A percentile compares a stretch with the other conserved stretches of the same genome.
These are phyloP conservation scores for Sapria himalayana DNA, from an alignment of 345 rosid species.

Conservation along the genomic window DNA sequence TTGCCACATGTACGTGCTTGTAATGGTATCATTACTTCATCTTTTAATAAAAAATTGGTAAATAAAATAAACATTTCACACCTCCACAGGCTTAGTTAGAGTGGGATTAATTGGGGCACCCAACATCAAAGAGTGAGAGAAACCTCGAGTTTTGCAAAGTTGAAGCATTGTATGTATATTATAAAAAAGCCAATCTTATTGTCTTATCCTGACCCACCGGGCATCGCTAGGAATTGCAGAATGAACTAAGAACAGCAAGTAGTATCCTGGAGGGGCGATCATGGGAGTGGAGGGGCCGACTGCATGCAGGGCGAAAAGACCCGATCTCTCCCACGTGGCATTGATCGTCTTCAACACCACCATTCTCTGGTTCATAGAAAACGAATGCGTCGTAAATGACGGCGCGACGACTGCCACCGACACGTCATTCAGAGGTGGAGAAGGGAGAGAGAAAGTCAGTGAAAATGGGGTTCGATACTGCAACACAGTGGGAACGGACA, in stretches of 20 bases:
- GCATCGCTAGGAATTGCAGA: slow-evolving; percentile 43
- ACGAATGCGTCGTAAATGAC: slow-evolving; percentile 53
- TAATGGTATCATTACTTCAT: not conserved
- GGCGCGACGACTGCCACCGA: slow-evolving; percentile 46
- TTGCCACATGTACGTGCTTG: too few species aligned
- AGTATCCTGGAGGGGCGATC: slow-evolving; percentile 65
- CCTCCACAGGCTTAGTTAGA: too few species aligned
- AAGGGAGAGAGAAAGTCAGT: slow-evolving; percentile 15
- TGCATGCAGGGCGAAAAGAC: slow-evolving; percentile 7
- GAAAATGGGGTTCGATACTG: slow-evolving; percentile 13
- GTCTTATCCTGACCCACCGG: slow-evolving; percentile 43
- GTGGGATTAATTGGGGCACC: too few species aligned
- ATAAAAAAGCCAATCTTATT: slow-evolving; percentile 10
- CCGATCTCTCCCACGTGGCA: not conserved
- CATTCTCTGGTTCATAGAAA: slow-evolving; percentile 73
- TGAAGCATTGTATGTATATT: too few species aligned
- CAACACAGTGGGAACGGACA: slow-evolving; percentile 9
- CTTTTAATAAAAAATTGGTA: not conserved
- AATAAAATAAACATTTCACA: slow-evolving; percentile 1
- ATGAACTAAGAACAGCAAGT: slow-evolving; percentile 51
- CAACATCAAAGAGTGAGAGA: too few species aligned
- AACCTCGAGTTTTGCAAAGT: too few species aligned
- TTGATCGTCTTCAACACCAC: slow-evolving; percentile 24
- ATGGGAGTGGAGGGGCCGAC: slow-evolving; percentile 29
- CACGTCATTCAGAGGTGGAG: slow-evolving; percentile 10